Evolutionary conservation across 2,329 filamentous ascomycete species (phyloP).

Genomic region (Bipolaris bicolor): DNA sequence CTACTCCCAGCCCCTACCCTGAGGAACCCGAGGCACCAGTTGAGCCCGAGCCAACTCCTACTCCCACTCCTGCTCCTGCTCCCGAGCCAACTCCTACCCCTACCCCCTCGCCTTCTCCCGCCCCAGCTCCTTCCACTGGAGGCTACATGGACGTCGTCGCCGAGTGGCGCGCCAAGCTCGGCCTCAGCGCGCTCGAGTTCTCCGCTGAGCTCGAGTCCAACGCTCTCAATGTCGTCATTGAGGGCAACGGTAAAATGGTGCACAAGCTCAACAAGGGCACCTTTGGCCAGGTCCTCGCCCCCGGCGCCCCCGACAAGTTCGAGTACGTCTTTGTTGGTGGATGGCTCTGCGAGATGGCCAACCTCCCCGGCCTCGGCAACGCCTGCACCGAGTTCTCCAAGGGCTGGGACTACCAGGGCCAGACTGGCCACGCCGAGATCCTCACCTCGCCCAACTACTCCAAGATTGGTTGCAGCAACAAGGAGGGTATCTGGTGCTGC

Average conservation of each 20-base stretch:
- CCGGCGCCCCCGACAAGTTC: conserved; percentile 29
- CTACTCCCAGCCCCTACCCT: conserved; percentile 2
- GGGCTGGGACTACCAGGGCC: conserved; percentile 40
- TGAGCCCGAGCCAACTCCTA: background rate
- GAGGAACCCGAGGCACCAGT: background rate
- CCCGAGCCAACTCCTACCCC: conserved; percentile 6
- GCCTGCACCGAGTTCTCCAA: conserved; percentile 31
- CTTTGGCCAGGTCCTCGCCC: conserved; percentile 39
- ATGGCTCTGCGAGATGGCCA: conserved; percentile 45
- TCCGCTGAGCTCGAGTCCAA: conserved; percentile 35
- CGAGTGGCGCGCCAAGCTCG: conserved; percentile 39
- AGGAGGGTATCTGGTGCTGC: conserved; percentile 40
- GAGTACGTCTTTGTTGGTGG: conserved; percentile 41
- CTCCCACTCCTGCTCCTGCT: conserved; percentile 15
- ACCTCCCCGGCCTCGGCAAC: conserved; percentile 32
- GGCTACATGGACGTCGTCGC: conserved; percentile 39
- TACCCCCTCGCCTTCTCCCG: background rate
- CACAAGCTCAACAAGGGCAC: conserved; percentile 43
- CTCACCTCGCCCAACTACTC: conserved; percentile 33
- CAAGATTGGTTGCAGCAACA: conserved; percentile 39
- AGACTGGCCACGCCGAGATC: conserved; percentile 44
- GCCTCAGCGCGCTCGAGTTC: conserved; percentile 24
- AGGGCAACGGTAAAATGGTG: conserved; percentile 39
- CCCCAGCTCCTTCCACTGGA: conserved; percentile 16
- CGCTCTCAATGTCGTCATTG: conserved; percentile 29